phyloP scores from a whole-genome alignment of 1,284 basidiomycete genomes.

The Boletus semigastroideus region DNA sequence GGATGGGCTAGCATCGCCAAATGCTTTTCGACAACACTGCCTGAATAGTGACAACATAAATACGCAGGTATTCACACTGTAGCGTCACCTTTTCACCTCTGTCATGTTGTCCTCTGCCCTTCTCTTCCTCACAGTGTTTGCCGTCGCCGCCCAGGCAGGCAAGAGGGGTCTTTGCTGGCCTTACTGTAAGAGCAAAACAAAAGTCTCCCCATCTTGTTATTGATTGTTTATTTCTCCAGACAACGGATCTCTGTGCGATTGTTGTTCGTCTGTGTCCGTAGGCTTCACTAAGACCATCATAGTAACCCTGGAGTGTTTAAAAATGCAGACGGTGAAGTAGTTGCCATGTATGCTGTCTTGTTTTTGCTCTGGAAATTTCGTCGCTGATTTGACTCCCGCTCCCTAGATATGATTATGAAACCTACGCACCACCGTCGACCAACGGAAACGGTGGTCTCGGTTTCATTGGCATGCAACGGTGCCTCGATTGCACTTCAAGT shows the following conservation, averaged over 20 bases:
- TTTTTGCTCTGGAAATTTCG: background rate
- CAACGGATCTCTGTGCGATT: constrained; percentile 21
- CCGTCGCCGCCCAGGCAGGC: constrained; percentile 17
- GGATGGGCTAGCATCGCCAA: too few species aligned
- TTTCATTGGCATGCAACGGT: constrained; percentile 44
- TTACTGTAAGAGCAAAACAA: constrained; percentile 17
- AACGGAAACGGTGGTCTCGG: constrained; percentile 34
- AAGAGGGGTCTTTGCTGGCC: constrained; percentile 26
- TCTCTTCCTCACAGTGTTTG: constrained; percentile 14
- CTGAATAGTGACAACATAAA: constrained; percentile 15
- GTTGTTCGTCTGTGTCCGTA: background rate
- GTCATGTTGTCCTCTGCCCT: constrained; percentile 8
- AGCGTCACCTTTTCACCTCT: background rate
- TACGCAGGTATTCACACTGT: background rate
- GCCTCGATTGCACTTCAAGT: constrained; percentile 37
- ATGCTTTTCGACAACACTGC: too few species aligned
- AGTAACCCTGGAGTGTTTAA: constrained; percentile 34
- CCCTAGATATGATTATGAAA: constrained; percentile 39
- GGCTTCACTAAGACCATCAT: constrained; percentile 1
- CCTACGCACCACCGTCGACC: constrained; percentile 33
- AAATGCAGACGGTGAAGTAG: constrained; percentile 30
- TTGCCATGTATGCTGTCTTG: constrained; percentile 31
- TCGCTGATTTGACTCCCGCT: background rate
- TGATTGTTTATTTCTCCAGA: constrained; percentile 16
- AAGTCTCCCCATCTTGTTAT: background rate